These are phyloP conservation scores for Stachybotrys chartarum DNA, from an alignment of 2,329 filamentous ascomycete genomes.

Conservation along the genomic window DNA sequence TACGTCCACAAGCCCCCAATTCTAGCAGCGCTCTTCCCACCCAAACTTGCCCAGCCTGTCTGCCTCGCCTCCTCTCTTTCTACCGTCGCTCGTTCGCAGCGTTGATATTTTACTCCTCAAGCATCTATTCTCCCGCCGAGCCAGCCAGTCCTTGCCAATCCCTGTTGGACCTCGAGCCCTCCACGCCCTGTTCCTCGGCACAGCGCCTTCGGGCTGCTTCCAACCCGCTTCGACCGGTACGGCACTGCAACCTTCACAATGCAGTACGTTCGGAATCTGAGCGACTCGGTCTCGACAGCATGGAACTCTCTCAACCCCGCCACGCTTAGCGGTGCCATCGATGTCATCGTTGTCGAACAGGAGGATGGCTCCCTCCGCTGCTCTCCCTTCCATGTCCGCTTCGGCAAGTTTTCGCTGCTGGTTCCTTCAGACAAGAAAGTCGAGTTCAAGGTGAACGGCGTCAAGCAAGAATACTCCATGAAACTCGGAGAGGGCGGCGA, in stretches of 20 bases:
- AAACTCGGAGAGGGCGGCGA: conserved; percentile 96
- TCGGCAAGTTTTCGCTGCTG: conserved; percentile 95
- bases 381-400: conserved; percentile 96
- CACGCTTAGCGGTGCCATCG: conserved; percentile 93
- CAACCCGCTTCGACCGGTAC: conserved; percentile 5
- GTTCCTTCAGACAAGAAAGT: conserved; percentile 98
- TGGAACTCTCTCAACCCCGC: conserved; percentile 99
- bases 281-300: conserved; percentile 92
- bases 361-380: conserved; percentile 85
- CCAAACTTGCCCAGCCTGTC: too few relatives aligned
- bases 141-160: background rate
- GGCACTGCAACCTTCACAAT: conserved; percentile 43
- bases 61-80: background rate
- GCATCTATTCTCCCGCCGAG: background rate
- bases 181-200: background rate
- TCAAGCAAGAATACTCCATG: conserved; percentile 92
- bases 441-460: conserved; percentile 90
- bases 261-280: conserved; percentile 97
- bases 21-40: too few relatives aligned
- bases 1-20: too few relatives aligned
- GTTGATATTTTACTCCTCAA: background rate
- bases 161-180: background rate
- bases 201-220: conserved; percentile 7
- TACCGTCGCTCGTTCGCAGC: background rate
- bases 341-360: conserved; percentile 96